Percentiles rank a stretch among this genome's conserved stretches.
phyloP scores from a whole-genome alignment of 129 eudicot genomes.

The Oenanthe sinensis region DNA sequence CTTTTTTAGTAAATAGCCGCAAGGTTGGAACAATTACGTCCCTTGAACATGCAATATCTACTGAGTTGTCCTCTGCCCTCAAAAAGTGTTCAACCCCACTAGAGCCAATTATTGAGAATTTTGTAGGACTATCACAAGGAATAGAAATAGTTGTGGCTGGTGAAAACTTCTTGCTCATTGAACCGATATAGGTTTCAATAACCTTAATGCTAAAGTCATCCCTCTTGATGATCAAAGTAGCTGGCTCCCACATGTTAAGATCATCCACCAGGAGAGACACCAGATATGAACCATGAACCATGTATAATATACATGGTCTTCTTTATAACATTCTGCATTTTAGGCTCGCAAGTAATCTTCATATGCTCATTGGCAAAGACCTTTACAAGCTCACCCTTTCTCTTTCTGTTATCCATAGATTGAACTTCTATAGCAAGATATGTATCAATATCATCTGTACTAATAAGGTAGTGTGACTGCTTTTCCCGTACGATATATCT shows the following conservation, averaged over 20 bases:
- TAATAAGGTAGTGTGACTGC: slow-evolving; percentile 78
- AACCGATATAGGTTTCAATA: slow-evolving; percentile 42
- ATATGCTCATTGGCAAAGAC: slow-evolving; percentile 87
- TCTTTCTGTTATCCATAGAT: slow-evolving; percentile 88
- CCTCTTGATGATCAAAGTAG: slow-evolving; percentile 63
- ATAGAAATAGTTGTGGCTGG: slow-evolving; percentile 45
- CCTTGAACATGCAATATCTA: slow-evolving; percentile 33
- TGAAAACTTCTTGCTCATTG: slow-evolving; percentile 57
- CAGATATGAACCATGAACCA: slow-evolving; percentile 67
- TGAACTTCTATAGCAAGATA: slow-evolving; percentile 94
- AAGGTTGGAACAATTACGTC: slow-evolving; percentile 25
- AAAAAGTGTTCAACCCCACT: slow-evolving; percentile 43
- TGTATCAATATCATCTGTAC: slow-evolving; percentile 88
- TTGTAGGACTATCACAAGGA: slow-evolving; percentile 54
- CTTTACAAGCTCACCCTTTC: slow-evolving; percentile 88
- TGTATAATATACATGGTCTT: slow-evolving; percentile 38
- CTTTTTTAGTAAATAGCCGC: slow-evolving; percentile 20
- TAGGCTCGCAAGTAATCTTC: slow-evolving; percentile 75
- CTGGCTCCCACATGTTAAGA: slow-evolving; percentile 86
- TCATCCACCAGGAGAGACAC: slow-evolving; percentile 26
- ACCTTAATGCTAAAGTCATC: slow-evolving; percentile 74
- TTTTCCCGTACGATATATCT: slow-evolving; percentile 77
- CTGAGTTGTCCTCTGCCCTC: slow-evolving; percentile 42
- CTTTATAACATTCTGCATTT: slow-evolving; percentile 57
- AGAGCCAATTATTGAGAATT: slow-evolving; percentile 46